Conservation (phyloP, 805 yeast genomes). For the Saccharomycopsis amapae region DNA sequence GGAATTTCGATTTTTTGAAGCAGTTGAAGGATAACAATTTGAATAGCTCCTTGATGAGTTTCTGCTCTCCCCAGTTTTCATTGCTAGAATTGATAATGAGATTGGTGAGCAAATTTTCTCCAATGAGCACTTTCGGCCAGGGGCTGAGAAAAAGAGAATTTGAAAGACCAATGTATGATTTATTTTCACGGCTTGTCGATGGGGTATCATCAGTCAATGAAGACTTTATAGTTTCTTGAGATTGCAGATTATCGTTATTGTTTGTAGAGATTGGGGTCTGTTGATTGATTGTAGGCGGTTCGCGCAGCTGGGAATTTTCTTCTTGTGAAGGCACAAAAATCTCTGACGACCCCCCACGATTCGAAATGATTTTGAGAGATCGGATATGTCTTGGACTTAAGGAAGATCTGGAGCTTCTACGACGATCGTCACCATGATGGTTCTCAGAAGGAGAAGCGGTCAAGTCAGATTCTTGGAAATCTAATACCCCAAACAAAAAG, state of each 20-base stretch:
- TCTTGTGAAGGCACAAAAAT: too few species aligned
- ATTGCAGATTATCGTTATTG: too few species aligned
- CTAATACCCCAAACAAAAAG: slow-evolving; percentile 46
- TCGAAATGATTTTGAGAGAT: slow-evolving; percentile 42
- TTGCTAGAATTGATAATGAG: slow-evolving; percentile 25
- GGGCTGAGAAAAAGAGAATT: slow-evolving; percentile 60
- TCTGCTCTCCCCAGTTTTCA: slow-evolving; percentile 23
- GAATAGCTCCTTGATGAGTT: slow-evolving; percentile 46
- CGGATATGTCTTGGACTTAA: too few species aligned
- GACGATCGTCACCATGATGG: neutral
- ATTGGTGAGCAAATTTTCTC: slow-evolving; percentile 38
- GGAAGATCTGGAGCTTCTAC: slow-evolving; percentile 23
- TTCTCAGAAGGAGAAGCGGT: too few species aligned
- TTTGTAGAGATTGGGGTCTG: too few species aligned
- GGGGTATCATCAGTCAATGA: slow-evolving; percentile 15
- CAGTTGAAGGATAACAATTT: slow-evolving; percentile 44
- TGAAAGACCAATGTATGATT: slow-evolving; percentile 44
- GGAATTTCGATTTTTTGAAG: slow-evolving; percentile 17
- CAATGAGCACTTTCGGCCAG: slow-evolving; percentile 68
- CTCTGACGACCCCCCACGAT: slow-evolving; percentile 32
- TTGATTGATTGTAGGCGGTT: too few species aligned
- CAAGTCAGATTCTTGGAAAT: slow-evolving; percentile 15
- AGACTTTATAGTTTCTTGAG: too few species aligned
- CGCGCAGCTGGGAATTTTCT: too few species aligned
- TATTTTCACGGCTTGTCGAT: neutral